Evolutionary conservation across 495 filamentous ascomycete genomes (phyloP), one percentile per base, ranked within the genome.

Genomic region (Tuber brumale): DNA sequence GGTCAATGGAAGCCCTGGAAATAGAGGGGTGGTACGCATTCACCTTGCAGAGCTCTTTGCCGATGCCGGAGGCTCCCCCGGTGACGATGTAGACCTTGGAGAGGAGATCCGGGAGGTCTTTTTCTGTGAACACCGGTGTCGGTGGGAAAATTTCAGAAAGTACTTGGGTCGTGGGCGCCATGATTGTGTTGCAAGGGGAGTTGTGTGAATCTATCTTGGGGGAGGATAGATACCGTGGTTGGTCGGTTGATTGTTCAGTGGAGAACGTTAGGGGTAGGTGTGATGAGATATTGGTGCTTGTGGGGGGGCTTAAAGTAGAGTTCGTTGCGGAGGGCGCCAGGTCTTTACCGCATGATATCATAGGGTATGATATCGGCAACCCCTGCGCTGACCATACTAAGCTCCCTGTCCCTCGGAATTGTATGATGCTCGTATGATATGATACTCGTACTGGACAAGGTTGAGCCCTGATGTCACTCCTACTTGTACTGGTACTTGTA

Each of bases 61-160:
- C 86, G 42, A 87, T 71, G n/a, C 86, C 86, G 0, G 84, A 83
- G 10, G 78, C 74, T 1, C 80, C 84, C 14, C 86, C 86, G 1
- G 86, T 87, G 27, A 87, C 77, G 39, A 87, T 75, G 31, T 71
- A 80, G 23, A 81, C 79, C 19, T 23, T 70, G 10, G 41, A 31
- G 9, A 8, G 9, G 7, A 80, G 79, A 42, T 51, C 21, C 5
- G 75, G 74, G 9, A 80, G 71, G 72, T 81, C 74, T 31, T 76
- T 74, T 37, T 81, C 71, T 3, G 78, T 81, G 69, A 81, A 79
- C 14, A 41, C 31, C 0, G 78, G 76, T 5, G 70, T 19, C 6
- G 76, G 76, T 7, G 70, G 72, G 21, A 37, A 77, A 0, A 48
- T 1, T 69, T 77, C 73, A 19, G 76, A 76, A 0, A 44, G 23